Percentiles rank a stretch among this genome's conserved stretches.
Evolutionary conservation across 148 eudicot genomes (phyloP).

Genomic region (Vaccinium corymbosum): DNA sequence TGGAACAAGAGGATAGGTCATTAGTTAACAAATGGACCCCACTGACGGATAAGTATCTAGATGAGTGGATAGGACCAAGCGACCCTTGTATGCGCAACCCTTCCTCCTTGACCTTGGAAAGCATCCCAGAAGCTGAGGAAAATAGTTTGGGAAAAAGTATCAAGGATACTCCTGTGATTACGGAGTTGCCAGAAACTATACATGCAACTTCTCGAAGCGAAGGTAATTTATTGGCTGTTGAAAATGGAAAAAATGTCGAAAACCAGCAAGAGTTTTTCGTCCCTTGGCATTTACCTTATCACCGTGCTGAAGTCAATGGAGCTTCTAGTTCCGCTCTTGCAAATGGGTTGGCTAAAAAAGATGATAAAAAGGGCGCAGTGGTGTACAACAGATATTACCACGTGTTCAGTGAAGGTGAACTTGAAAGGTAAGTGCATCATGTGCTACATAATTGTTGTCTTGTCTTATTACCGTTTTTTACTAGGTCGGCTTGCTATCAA

Average conservation of each 20-base stretch:
- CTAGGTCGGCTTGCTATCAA: neutral
- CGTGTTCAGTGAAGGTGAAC: conserved; percentile 95
- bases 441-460: neutral
- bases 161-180: conserved; percentile 22
- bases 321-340: conserved; percentile 77
- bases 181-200: conserved; percentile 16
- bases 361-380: conserved; percentile 92
- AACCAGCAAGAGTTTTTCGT: conserved; percentile 88
- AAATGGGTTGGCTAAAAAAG: conserved; percentile 83
- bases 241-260: conserved; percentile 22
- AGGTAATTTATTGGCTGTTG: conserved; percentile 17
- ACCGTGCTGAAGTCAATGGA: conserved; percentile 90
- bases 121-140: conserved; percentile 82
- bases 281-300: conserved; percentile 99
- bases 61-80: conserved; percentile 92
- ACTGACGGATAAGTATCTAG: conserved; percentile 58
- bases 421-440: conserved; percentile 59
- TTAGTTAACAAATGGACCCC: conserved; percentile 94
- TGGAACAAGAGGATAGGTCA: conserved; percentile 80
- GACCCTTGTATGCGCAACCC: conserved; percentile 62
- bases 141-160: conserved; percentile 23
- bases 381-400: conserved; percentile 95
- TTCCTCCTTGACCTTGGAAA: conserved; percentile 45
- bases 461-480: neutral
- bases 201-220: conserved; percentile 20